Evolutionary conservation across 176 grass and related monocot species (phyloP).

Genomic region (Rhipidocladum racemiflorum): DNA sequence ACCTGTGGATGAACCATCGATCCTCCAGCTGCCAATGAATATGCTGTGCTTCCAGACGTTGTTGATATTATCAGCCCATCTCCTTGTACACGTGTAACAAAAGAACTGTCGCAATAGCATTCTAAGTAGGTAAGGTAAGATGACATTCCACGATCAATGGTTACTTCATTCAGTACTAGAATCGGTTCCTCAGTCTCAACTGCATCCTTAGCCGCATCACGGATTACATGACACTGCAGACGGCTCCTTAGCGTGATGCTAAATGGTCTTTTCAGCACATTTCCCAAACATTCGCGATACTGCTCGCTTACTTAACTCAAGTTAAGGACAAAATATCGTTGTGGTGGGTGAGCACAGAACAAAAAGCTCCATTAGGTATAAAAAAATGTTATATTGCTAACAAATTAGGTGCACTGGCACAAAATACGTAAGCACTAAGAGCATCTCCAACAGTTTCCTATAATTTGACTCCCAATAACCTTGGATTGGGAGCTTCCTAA

Average conservation of each 20-base stretch:
- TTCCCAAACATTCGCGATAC: conserved; percentile 62
- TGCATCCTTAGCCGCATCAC: conserved; percentile 69
- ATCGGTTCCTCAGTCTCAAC: conserved; percentile 60
- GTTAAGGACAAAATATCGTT: conserved; percentile 41
- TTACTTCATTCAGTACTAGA: conserved; percentile 72
- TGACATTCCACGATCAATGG: conserved; percentile 75
- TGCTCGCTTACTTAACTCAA: conserved; percentile 58
- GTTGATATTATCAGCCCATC: conserved; percentile 76
- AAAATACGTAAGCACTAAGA: neutral
- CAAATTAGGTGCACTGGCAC: neutral
- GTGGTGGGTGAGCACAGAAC: neutral
- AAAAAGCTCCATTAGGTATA: neutral
- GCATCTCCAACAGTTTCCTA: too few relatives aligned
- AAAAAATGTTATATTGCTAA: neutral
- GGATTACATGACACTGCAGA: conserved; percentile 74
- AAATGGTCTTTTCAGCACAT: conserved; percentile 60
- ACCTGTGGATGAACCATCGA: conserved; percentile 90
- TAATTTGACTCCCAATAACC: too few relatives aligned
- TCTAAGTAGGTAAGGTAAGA: conserved; percentile 78
- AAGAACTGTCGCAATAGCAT: conserved; percentile 79
- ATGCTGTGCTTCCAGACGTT: conserved; percentile 80
- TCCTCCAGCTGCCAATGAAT: conserved; percentile 78
- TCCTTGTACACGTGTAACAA: conserved; percentile 75
- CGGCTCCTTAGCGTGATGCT: conserved; percentile 64
- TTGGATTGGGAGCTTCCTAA: too few relatives aligned